Percentiles rank a stretch among this genome's conserved stretches.
phyloP scores from a whole-genome alignment of 768 basidiomycete genomes.

The Cystobasidium tubakii region DNA sequence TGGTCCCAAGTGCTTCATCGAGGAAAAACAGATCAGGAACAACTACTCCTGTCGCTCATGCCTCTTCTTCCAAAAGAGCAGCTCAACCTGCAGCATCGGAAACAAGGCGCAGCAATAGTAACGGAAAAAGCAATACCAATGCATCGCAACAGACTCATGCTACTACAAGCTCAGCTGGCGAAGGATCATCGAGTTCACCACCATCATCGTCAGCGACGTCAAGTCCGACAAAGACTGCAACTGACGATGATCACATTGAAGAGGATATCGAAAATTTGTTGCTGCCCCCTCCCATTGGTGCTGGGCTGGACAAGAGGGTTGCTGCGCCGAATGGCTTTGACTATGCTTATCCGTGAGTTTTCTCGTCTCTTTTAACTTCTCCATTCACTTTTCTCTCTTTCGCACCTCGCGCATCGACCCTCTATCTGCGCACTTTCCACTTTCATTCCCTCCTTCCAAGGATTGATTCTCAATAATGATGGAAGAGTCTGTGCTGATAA shows the following conservation, averaged over 20 bases:
- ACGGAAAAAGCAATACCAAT: neutral
- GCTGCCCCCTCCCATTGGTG: neutral
- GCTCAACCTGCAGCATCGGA: too few relatives aligned
- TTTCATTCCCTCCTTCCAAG: neutral
- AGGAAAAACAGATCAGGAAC: neutral
- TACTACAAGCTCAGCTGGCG: neutral
- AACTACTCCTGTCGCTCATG: neutral
- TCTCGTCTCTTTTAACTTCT: neutral
- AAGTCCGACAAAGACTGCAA: neutral
- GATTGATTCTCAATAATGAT: neutral
- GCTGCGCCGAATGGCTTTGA: neutral
- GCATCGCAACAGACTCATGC: neutral
- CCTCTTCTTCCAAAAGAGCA: too few relatives aligned
- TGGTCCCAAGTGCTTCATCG: neutral
- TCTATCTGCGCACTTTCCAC: neutral
- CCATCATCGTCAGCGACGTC: constrained; percentile 1
- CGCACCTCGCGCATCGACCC: neutral
- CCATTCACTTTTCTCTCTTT: constrained; percentile 1
- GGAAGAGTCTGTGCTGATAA: too few relatives aligned
- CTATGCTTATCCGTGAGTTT: constrained; percentile 14
- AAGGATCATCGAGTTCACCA: neutral
- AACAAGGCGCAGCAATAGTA: neutral
- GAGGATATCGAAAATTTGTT: constrained; percentile 11
- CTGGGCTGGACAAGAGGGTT: neutral
- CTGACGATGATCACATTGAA: neutral